These are phyloP conservation scores for Nakataea oryzae DNA, from an alignment of 2,329 filamentous ascomycete genomes.

Conservation along the genomic window DNA sequence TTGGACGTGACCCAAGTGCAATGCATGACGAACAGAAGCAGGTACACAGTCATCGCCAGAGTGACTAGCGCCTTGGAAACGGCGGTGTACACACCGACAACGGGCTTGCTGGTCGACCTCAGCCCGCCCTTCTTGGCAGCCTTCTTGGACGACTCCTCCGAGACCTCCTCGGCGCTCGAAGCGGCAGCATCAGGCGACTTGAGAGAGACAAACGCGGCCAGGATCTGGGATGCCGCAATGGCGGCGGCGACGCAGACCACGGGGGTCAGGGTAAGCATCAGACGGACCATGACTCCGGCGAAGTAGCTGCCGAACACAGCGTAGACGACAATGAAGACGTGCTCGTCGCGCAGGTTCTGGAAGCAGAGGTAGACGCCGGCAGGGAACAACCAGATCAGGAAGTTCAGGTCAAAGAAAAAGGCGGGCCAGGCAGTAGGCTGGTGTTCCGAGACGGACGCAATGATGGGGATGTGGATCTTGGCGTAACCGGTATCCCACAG, in stretches of 20 bases:
- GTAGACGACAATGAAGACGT: constrained; percentile 96
- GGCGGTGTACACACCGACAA: constrained; percentile 74
- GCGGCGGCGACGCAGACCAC: constrained; percentile 93
- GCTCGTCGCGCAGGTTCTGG: constrained; percentile 85
- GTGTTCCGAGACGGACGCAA: constrained; percentile 98
- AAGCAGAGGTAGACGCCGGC: constrained; percentile 98
- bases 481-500: constrained; percentile 98
- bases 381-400: constrained; percentile 98
- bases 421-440: constrained; percentile 98
- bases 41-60: constrained; percentile 62
- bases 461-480: constrained; percentile 98
- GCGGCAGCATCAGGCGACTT: constrained; percentile 48
- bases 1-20: constrained; percentile 99
- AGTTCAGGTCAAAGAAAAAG: constrained; percentile 97
- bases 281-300: constrained; percentile 95
- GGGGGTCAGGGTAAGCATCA: constrained; percentile 95
- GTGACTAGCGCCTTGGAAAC: constrained; percentile 74
- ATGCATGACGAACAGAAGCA: constrained; percentile 89
- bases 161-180: constrained; percentile 28
- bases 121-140: constrained; percentile 43
- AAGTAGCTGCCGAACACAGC: constrained; percentile 97
- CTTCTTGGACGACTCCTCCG: constrained; percentile 49
- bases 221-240: constrained; percentile 74
- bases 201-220: constrained; percentile 72
- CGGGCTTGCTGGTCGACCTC: constrained; percentile 59